These are phyloP conservation scores for Hortiboletus campestris DNA, from an alignment of 768 basidiomycete species.

Conservation along the genomic window DNA sequence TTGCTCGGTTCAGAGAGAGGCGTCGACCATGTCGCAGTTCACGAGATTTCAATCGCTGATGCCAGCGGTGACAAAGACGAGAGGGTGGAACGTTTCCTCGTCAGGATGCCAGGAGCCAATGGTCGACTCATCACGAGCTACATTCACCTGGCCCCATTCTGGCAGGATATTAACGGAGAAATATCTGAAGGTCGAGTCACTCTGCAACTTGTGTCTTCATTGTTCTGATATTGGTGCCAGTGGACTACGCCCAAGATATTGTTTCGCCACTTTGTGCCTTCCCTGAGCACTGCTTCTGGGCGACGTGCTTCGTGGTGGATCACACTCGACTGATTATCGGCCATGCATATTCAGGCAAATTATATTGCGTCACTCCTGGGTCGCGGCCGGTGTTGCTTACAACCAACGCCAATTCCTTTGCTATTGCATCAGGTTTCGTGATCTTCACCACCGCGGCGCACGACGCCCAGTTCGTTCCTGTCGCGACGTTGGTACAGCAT, in stretches of 20 bases:
- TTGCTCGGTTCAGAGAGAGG: conserved; percentile 40
- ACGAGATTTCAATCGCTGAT: conserved; percentile 16
- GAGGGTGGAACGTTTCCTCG: conserved; percentile 4
- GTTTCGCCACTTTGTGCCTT: conserved; percentile 38
- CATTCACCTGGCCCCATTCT: conserved; percentile 26
- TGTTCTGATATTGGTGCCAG: conserved; percentile 13
- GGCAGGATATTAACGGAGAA: conserved; percentile 48
- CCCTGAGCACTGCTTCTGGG: conserved; percentile 58
- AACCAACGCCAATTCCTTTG: conserved; percentile 68
- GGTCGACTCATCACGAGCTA: conserved; percentile 44
- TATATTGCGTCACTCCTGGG: conserved; percentile 47
- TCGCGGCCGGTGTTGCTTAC: conserved; percentile 39
- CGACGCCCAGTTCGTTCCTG: conserved; percentile 70
- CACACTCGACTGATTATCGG: conserved; percentile 51
- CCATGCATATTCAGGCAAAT: conserved; percentile 60
- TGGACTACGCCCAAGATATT: conserved; percentile 19
- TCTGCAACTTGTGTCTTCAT: neutral
- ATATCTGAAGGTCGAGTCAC: conserved; percentile 42
- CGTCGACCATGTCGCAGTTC: conserved; percentile 35
- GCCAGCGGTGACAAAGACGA: neutral
- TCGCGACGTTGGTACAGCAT: conserved; percentile 12
- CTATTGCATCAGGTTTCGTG: conserved; percentile 68
- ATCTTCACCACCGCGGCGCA: conserved; percentile 86
- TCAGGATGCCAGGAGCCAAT: conserved; percentile 37
- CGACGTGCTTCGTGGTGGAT: conserved; percentile 28